Base-by-base conservation (phyloP, 305 asterid species). In the Petunia hybrid region DNA sequence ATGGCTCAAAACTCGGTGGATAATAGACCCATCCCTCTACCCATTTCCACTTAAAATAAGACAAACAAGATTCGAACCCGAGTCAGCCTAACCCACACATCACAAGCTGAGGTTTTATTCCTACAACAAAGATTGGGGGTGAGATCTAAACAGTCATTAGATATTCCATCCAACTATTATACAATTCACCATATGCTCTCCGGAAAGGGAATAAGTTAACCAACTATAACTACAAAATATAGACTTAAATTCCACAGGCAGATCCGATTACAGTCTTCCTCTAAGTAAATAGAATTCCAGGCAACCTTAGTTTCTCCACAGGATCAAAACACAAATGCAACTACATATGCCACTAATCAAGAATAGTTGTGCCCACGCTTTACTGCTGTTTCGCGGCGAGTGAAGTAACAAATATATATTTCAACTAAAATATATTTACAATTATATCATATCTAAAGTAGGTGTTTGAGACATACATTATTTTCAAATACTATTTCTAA, bases 251-350 rank as follows among this genome's bases (percentile, higher is more conserved):
- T 35, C 67, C 42, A 62, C 42, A 9, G 48, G 63, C 62, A 35
- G 13, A 48, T 35, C 45, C 45, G 6, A 39, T 69, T 1, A 5
- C 62, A 73, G 46, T 12, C 16, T 51, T 51, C 63, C 36, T 73
- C 45, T 12, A 3, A 73, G 43, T 35, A 73, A 73, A 48, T 12
- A 48, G 45, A 51, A 73, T 73, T 35, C 36, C 9, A 73, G 31
- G 48, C 1, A 13, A 51, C 36, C 63, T 31, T 35, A 46, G 61
- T 48, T 71, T 48, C 62, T 48, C 36, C 35, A 53, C 62, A 73
- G 41, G 40, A 41, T 51, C 36, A 73, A 45, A 71, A 73, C 78
- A 51, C 13, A 51, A 71, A 73, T 45, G 63, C 35, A 73, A 73
- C 13, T 35, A 53, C 12, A 73, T 22, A 73, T 73, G 22, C 4